Evolutionary conservation across 2,329 filamentous ascomycete species (phyloP).

Genomic region (Talaromyces sp.): DNA sequence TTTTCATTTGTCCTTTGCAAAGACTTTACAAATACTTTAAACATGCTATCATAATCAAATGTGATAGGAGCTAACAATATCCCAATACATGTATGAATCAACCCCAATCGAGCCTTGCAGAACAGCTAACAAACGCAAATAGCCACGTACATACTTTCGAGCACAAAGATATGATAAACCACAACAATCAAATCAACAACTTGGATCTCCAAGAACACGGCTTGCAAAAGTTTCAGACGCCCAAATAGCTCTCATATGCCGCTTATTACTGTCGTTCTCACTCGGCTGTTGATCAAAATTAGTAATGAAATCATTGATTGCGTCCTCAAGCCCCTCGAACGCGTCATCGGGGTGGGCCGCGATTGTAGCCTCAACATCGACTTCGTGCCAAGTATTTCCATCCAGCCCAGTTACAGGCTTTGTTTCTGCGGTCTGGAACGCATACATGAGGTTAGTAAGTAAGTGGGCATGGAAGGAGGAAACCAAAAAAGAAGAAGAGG

Average conservation of each 20-base stretch:
- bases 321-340: not conserved
- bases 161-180: not conserved
- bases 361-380: not conserved
- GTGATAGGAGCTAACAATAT: not conserved
- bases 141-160: not conserved
- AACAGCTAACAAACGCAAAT: not conserved
- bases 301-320: not conserved
- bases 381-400: not conserved
- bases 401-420: not conserved
- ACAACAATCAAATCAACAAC: not conserved
- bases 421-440: not conserved
- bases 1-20: not conserved
- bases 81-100: not conserved
- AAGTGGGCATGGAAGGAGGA: not conserved
- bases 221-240: not conserved
- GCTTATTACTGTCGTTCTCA: not conserved
- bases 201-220: not conserved
- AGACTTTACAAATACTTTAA: not conserved
- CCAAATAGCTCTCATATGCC: not conserved
- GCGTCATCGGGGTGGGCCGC: not conserved
- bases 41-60: not conserved
- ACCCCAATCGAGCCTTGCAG: not conserved
- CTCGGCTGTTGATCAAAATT: not conserved
- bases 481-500: not conserved
- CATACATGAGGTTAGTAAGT: not conserved